Percentiles rank a stretch among this genome's conserved stretches.
phyloP scores from a whole-genome alignment of 345 rosid species.

The Citrus hindsii region DNA sequence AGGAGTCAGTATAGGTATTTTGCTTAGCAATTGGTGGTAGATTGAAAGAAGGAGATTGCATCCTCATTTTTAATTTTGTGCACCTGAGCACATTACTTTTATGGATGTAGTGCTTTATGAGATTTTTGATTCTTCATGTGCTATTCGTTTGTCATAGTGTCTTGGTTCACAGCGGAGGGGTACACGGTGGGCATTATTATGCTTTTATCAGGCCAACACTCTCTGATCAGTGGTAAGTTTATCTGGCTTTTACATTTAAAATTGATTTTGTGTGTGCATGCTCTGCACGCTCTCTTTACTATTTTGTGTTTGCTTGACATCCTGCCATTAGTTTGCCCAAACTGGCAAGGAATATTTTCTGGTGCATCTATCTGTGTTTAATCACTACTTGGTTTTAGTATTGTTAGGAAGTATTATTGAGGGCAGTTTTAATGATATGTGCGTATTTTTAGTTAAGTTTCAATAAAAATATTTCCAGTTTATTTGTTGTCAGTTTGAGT shows the following conservation, averaged over 20 bases:
- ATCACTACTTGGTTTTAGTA: background rate
- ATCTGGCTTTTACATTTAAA: background rate
- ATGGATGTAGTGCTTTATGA: background rate
- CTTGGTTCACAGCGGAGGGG: slow-evolving; percentile 96
- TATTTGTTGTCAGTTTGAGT: too few relatives aligned
- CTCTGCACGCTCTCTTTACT: background rate
- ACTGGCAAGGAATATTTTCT: background rate
- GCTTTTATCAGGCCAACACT: slow-evolving; percentile 94
- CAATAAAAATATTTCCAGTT: too few relatives aligned
- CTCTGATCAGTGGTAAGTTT: slow-evolving; percentile 79
- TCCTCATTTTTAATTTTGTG: background rate
- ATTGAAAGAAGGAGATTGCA: background rate
- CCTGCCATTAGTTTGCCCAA: background rate
- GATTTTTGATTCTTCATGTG: background rate
- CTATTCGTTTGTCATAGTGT: slow-evolving; percentile 47
- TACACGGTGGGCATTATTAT: slow-evolving; percentile 98
- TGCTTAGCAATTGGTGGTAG: background rate
- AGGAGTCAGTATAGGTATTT: background rate
- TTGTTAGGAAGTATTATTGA: too few relatives aligned
- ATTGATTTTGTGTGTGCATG: background rate
- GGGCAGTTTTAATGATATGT: background rate
- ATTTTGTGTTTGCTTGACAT: background rate
- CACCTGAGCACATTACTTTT: background rate
- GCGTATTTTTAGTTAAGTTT: background rate
- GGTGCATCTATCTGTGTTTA: background rate